These are phyloP conservation scores for Cotoneaster glaucophyllus DNA, from an alignment of 306 rosid genomes.

Conservation along the genomic window DNA sequence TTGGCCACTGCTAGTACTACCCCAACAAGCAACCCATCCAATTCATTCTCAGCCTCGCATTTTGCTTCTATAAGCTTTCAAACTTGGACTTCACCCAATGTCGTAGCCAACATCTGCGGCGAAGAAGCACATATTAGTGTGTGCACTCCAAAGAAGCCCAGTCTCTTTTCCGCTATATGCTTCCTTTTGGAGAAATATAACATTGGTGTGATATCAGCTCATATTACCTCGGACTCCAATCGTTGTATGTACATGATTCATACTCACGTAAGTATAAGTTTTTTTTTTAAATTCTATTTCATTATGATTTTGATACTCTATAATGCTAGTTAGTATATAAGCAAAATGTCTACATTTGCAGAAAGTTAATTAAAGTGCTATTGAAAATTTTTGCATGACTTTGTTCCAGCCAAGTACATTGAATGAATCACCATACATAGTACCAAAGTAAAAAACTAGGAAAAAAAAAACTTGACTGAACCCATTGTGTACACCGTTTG, in stretches of 20 bases:
- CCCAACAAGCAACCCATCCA: not conserved
- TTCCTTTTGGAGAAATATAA: constrained; percentile 47
- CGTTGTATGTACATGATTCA: constrained; percentile 44
- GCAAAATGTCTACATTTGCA: not conserved
- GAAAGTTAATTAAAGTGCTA: not conserved
- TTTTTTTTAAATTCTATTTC: not conserved
- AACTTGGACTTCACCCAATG: constrained; percentile 48
- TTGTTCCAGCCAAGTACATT: not conserved
- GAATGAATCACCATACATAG: not conserved
- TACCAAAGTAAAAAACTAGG: not conserved
- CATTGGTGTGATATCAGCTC: constrained; percentile 42
- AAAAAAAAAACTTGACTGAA: not conserved
- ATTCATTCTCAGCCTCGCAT: not conserved
- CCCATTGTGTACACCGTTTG: not conserved
- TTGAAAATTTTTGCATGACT: not conserved
- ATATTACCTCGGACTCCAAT: constrained; percentile 21
- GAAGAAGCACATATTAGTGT: constrained; percentile 58
- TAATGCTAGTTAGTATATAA: not conserved
- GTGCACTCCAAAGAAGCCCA: constrained; percentile 33
- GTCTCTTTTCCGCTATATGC: constrained; percentile 42
- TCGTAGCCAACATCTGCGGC: constrained; percentile 48
- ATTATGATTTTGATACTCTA: not conserved
- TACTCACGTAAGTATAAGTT: constrained; percentile 42
- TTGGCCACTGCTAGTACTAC: not conserved
- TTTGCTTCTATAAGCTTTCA: constrained; percentile 19